phyloP scores from a whole-genome alignment of 192 early-diverging fungal genomes.

The Chytriomyces hyalinus region DNA sequence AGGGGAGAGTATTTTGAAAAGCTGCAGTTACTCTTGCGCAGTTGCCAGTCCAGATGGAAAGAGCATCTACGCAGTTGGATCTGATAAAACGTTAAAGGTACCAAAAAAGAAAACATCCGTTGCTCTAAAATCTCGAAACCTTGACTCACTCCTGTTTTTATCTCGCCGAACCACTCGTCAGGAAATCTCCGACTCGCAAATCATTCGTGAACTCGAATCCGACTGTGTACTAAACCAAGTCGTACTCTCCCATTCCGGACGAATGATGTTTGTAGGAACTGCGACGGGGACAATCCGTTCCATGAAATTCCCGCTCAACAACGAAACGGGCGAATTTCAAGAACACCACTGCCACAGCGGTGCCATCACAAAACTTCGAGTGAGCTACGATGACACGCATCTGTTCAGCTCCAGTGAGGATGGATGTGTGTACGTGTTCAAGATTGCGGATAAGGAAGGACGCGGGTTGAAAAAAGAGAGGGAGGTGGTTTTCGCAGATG shows the following conservation, averaged over 20 bases:
- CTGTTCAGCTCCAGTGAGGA: slow-evolving; percentile 64
- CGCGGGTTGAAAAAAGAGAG: slow-evolving; percentile 54
- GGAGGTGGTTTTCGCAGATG: slow-evolving; percentile 64
- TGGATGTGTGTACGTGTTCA: slow-evolving; percentile 62
- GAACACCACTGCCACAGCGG: slow-evolving; percentile 65
- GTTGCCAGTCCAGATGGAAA: slow-evolving; percentile 56
- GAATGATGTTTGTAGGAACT: slow-evolving; percentile 69
- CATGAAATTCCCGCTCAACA: slow-evolving; percentile 61
- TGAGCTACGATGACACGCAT: slow-evolving; percentile 65
- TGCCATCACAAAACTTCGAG: slow-evolving; percentile 58
- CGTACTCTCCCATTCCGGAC: slow-evolving; percentile 60
- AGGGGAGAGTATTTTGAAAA: slow-evolving; percentile 64
- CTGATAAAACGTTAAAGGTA: slow-evolving; percentile 65
- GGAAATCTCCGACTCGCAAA: slow-evolving; percentile 68
- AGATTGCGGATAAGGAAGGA: slow-evolving; percentile 62
- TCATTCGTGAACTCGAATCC: slow-evolving; percentile 58
- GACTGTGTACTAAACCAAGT: slow-evolving; percentile 62
- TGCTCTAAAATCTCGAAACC: neutral
- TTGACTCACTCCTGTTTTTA: neutral
- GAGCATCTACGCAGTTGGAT: slow-evolving; percentile 62
- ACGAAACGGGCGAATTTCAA: slow-evolving; percentile 56
- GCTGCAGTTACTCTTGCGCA: slow-evolving; percentile 61
- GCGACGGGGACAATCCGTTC: slow-evolving; percentile 57
- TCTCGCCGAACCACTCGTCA: slow-evolving; percentile 1
- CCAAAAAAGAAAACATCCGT: neutral